Conservation (phyloP, 495 filamentous ascomycete species). For the Aspergillus mulundensis region DNA sequence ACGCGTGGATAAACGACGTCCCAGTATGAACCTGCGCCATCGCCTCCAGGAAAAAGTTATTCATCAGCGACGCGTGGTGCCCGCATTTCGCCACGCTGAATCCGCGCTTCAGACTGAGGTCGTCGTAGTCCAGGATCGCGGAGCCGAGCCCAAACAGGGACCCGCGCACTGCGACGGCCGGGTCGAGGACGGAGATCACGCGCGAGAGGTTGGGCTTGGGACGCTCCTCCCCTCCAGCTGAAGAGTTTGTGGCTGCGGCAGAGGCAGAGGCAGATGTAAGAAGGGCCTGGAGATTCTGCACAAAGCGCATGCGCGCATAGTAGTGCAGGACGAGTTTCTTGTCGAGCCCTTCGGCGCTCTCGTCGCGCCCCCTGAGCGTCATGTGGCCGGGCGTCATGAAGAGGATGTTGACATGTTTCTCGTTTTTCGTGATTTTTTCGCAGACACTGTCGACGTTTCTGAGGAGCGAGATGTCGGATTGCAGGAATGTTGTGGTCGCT, state of each 20-base stretch:
- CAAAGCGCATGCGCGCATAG: constrained; percentile 66
- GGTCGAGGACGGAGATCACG: constrained; percentile 54
- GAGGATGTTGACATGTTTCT: constrained; percentile 56
- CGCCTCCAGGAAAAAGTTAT: constrained; percentile 10
- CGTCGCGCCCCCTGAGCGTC: constrained; percentile 8
- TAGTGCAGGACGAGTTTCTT: constrained; percentile 53
- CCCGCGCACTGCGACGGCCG: constrained; percentile 17
- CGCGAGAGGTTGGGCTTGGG: constrained; percentile 34
- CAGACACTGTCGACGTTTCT: constrained; percentile 54
- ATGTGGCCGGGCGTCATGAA: constrained; percentile 33
- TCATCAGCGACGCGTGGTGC: constrained; percentile 36
- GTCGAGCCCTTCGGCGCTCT: constrained; percentile 60
- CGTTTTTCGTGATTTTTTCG: constrained; percentile 45
- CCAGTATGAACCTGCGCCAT: constrained; percentile 32
- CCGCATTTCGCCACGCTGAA: constrained; percentile 32
- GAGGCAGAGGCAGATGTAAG: constrained; percentile 33
- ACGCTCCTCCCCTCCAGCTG: too few species aligned
- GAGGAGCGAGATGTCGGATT: constrained; percentile 52
- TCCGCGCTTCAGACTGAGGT: constrained; percentile 40
- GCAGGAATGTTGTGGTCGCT: constrained; percentile 16
- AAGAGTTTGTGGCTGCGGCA: too few species aligned
- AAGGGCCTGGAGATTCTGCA: constrained; percentile 57
- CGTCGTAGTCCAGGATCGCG: constrained; percentile 33
- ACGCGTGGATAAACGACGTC: constrained; percentile 56
- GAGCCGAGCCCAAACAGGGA: constrained; percentile 42